phyloP scores from a whole-genome alignment of 2,329 filamentous ascomycete genomes.

The Fusarium liriodendri region DNA sequence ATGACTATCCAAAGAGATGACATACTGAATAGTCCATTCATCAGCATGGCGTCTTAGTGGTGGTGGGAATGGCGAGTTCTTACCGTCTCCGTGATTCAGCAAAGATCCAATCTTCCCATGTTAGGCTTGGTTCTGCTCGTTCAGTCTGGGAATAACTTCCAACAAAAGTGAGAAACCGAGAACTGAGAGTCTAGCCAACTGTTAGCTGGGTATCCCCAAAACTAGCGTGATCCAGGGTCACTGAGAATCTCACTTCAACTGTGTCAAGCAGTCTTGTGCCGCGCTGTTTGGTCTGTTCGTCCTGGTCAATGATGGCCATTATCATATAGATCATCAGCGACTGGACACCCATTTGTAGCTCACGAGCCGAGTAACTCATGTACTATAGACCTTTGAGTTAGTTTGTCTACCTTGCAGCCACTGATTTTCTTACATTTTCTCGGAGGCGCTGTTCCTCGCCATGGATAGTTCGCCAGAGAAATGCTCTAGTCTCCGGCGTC shows the following conservation, averaged over 20 bases:
- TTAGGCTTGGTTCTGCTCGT: conserved; percentile 16
- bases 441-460: conserved; percentile 38
- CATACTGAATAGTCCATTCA: conserved; percentile 3
- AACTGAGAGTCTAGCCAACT: conserved; percentile 17
- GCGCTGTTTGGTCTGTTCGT: conserved; percentile 7
- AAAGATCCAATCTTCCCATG: conserved; percentile 48
- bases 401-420: not conserved
- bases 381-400: conserved; percentile 5
- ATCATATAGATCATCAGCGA: conserved; percentile 44
- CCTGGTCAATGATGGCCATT: conserved; percentile 43
- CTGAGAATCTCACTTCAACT: conserved; percentile 14
- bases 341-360: conserved; percentile 41
- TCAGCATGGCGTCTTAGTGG: not conserved
- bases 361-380: not conserved
- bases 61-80: not conserved
- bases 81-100: conserved; percentile 46
- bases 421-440: conserved; percentile 19
- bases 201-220: not conserved
- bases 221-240: too few relatives aligned
- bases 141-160: conserved; percentile 29
- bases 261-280: conserved; percentile 28
- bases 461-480: conserved; percentile 44
- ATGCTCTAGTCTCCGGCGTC: conserved; percentile 33
- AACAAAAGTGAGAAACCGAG: conserved; percentile 12
- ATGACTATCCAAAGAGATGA: conserved; percentile 42